Conservation (phyloP, 495 filamentous ascomycete species). For the Annulohypoxylon stygium region DNA sequence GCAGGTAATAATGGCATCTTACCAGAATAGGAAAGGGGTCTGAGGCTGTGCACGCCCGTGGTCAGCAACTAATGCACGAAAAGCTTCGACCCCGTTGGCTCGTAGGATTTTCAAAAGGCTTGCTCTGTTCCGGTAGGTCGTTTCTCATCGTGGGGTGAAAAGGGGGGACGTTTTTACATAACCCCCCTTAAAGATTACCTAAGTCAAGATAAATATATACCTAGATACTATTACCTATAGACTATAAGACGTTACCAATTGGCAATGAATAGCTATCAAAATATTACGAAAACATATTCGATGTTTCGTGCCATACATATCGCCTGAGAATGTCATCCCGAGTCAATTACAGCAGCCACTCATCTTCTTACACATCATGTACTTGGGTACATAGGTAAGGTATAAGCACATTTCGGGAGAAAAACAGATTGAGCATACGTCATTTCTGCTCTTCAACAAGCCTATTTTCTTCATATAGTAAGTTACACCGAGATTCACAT, state of each 20-base stretch:
- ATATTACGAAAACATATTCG: not conserved
- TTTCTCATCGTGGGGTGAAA: constrained; percentile 15
- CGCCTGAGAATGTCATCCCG: not conserved
- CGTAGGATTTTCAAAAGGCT: constrained; percentile 23
- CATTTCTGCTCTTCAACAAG: constrained; percentile 28
- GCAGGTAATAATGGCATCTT: constrained; percentile 47
- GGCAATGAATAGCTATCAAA: constrained; percentile 5
- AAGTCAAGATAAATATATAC: constrained; percentile 3
- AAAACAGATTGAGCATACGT: constrained; percentile 25
- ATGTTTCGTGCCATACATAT: not conserved
- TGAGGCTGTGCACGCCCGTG: constrained; percentile 43
- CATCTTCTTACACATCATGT: not conserved
- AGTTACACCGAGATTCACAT: constrained; percentile 31
- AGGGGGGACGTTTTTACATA: constrained; percentile 13
- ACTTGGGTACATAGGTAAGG: not conserved
- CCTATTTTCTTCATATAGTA: constrained; percentile 4
- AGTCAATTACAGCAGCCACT: not conserved
- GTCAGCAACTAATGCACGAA: constrained; percentile 37
- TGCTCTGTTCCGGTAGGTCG: constrained; percentile 15
- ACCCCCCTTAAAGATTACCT: constrained; percentile 2
- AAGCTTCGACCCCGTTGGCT: constrained; percentile 31
- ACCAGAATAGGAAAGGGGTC: constrained; percentile 36
- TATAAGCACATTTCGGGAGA: constrained; percentile 4
- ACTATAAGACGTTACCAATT: not conserved
- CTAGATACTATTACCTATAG: not conserved